Base-by-base conservation (phyloP, 2,329 filamentous ascomycete genomes). In the Pyricularia sp. region DNA sequence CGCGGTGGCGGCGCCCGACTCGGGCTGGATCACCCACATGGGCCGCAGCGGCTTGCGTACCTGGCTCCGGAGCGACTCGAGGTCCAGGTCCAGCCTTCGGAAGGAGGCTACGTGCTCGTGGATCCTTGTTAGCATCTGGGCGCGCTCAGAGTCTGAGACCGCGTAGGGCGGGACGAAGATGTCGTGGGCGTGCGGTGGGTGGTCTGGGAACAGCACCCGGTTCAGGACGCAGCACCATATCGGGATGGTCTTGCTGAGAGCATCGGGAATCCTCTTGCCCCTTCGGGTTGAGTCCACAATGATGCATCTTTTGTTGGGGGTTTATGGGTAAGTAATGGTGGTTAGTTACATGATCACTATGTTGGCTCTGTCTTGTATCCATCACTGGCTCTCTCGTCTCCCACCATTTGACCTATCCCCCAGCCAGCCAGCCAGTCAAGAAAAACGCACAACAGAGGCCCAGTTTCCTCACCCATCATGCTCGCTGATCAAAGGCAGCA, bases 251-350 rank as follows among this genome's bases (percentile, higher is more conserved):
- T 97, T 97, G 74, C 91, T 93, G 23, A 99, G 84, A 20, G 95
- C 94, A 80, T 99, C 95, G 0, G 95, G 94, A 89, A 98, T 97
- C 73, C 91, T 86, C 81, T 98, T 98, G 11, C 95, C 95, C 68
- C 94, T 85, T 69, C 95, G 85, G 0, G 95, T 99, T 30, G 93
- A 97, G 79, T 99, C 95, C 63, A 98, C 91, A 69, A 99, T 88
- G 70, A 98, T 90, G 77, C 89, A 88, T 50, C 88, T 89, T 61
- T 23, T 25, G 58, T 23, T 26, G 58, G 7, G 10, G 58, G 23
- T 26, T n/a, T 2, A 9, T 23, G 33, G 1, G 4, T 26, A 11
- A 61, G 58, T 17, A 50, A 20, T 6, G 42, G 42, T 50, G 17
- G 42, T 50, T 50, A 50, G 42, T 50, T 50, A 50, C 17, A 50